Evolutionary conservation across 1,139 yeast genomes (phyloP), one percentile per base, ranked within the genome.

Genomic region (Yamadazyma pseudoaaseri): DNA sequence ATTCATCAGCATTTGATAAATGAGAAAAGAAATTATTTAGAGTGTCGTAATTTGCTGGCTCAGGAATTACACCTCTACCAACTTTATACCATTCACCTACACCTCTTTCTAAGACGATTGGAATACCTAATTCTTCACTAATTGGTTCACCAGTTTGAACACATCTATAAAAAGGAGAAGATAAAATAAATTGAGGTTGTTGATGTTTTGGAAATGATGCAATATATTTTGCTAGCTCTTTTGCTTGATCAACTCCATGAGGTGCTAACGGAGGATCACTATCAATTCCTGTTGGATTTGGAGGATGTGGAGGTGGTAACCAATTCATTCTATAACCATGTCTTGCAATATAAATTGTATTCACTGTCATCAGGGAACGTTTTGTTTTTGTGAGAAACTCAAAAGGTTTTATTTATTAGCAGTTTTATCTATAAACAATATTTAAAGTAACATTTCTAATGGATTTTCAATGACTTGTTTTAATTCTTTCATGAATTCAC

Each of bases 381-480:
- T 27, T 16, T 7, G 25, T 22, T 22, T 13, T 13, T 4, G 6
- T n/a, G n/a, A n/a, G n/a, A n/a, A n/a, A n/a, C n/a, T n/a, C n/a
- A n/a, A n/a, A n/a, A n/a, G n/a, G n/a, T n/a, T n/a, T n/a, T n/a
- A n/a, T n/a, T n/a, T n/a, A n/a, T n/a, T n/a, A n/a, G n/a, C n/a
- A n/a, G n/a, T n/a, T n/a, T n/a, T n/a, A n/a, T 50, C 27, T 58
- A 53, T 35, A 76, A 28, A 30, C 28, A 21, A 29, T n/a, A n/a
- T 18, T 51, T 79, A 92, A 63, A 94, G 73, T 66, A 94, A 70
- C 68, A 92, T 70, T 69, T 90, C 96, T 62, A 92, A 77, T 56
- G 99, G 99, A 73, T 92, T 90, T 74, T 92, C 99, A 49, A 92
- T 65, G 51, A 87, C 81, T 56, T 76, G 76, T 80, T 92, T 92